A percentile compares a stretch with the other conserved stretches of the same genome.
phyloP scores from a whole-genome alignment of 768 basidiomycete genomes.

The Hemileccinum impolitum region DNA sequence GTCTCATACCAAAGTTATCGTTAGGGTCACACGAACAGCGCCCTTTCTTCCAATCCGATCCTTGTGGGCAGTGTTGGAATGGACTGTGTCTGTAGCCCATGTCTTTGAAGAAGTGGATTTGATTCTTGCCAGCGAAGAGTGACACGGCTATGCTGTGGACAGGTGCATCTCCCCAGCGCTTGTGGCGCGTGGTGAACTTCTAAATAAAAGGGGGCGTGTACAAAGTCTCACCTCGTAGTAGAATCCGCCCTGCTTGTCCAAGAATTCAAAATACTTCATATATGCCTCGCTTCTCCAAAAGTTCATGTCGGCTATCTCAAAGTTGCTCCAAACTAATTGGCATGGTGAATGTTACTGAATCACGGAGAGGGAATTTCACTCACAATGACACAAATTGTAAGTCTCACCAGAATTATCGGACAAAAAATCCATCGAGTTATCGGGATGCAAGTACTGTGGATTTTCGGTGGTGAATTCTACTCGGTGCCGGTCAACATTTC shows the following conservation, averaged over 20 bases:
- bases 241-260: constrained; percentile 80
- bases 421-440: constrained; percentile 62
- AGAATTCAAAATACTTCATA: constrained; percentile 74
- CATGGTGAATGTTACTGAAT: background rate
- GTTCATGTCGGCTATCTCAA: constrained; percentile 83
- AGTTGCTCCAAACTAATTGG: constrained; percentile 82
- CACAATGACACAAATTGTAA: constrained; percentile 67
- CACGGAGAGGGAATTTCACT: constrained; percentile 14
- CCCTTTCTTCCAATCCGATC: constrained; percentile 67
- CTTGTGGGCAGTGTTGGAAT: constrained; percentile 89
- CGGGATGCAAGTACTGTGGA: constrained; percentile 51
- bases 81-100: constrained; percentile 92
- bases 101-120: constrained; percentile 94
- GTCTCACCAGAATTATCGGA: constrained; percentile 63
- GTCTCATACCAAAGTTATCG: constrained; percentile 67
- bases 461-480: constrained; percentile 53
- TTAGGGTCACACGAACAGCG: constrained; percentile 83
- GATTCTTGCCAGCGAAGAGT: constrained; percentile 81
- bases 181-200: constrained; percentile 4
- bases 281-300: constrained; percentile 86
- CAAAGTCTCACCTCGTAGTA: constrained; percentile 68
- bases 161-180: constrained; percentile 96
- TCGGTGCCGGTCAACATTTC: constrained; percentile 36
- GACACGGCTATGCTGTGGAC: constrained; percentile 90
- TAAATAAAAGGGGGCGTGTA: background rate